Conservation (phyloP, 257 asterid species). For the Solanum medicagineum region DNA sequence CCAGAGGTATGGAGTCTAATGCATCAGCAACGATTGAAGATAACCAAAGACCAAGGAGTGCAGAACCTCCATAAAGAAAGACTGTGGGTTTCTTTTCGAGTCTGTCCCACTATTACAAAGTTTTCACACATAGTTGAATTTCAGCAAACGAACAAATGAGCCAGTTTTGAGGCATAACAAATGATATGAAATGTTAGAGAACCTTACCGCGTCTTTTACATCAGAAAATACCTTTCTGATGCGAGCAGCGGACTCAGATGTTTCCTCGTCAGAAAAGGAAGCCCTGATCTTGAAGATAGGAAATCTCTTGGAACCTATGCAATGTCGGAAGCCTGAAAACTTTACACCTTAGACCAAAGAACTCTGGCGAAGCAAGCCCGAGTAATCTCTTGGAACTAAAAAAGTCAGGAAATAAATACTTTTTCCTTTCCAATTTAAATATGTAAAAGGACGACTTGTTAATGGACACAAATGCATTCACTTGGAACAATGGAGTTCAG, state of each 20-base stretch:
- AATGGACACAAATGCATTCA: not conserved
- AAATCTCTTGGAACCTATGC: not conserved
- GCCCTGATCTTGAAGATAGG: not conserved
- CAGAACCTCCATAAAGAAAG: not conserved
- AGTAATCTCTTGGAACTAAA: not conserved
- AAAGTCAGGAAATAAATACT: not conserved
- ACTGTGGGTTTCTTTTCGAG: not conserved
- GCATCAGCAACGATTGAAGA: not conserved
- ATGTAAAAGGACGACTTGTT: not conserved
- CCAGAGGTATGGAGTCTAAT: slow-evolving; percentile 3
- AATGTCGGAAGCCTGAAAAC: not conserved
- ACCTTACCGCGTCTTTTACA: not conserved
- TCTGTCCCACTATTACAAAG: not conserved
- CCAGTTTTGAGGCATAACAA: not conserved
- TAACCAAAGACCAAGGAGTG: not conserved
- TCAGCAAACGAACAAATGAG: not conserved
- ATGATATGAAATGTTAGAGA: not conserved
- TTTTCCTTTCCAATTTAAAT: not conserved
- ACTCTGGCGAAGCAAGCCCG: not conserved
- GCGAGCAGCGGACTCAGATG: not conserved
- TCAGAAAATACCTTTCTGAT: not conserved
- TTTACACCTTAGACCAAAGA: not conserved
- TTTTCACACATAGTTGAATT: not conserved
- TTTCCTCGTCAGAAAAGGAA: not conserved
- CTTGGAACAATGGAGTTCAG: not conserved